Conservation (phyloP, 208 protist species). For the Crithidia expoeki region DNA sequence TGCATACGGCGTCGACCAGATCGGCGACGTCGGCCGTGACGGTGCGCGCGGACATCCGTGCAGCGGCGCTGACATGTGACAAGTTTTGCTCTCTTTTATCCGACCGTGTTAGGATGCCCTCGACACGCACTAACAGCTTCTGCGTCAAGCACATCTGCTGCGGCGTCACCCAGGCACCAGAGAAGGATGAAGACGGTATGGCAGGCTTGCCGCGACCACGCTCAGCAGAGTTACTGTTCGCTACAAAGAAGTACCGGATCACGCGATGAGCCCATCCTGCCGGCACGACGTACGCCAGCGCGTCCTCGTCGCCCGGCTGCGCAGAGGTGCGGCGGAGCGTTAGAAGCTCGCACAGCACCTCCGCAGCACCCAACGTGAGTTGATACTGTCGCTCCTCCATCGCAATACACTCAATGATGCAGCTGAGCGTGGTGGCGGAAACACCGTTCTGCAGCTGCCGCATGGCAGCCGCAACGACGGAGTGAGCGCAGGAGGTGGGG, state of each 20-base stretch:
- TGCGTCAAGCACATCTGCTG: slow-evolving; percentile 29
- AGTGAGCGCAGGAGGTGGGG: slow-evolving; percentile 17
- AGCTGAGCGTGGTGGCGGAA: slow-evolving; percentile 66
- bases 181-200: slow-evolving; percentile 10
- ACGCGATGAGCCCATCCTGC: slow-evolving; percentile 33
- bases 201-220: neutral
- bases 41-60: neutral
- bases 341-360: slow-evolving; percentile 61
- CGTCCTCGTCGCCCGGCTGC: slow-evolving; percentile 14
- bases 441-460: slow-evolving; percentile 27
- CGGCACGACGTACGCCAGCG: slow-evolving; percentile 37
- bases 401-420: slow-evolving; percentile 77
- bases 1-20: slow-evolving; percentile 64
- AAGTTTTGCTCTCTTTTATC: neutral
- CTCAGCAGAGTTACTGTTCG: neutral
- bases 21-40: slow-evolving; percentile 40
- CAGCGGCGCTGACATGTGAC: neutral
- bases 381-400: slow-evolving; percentile 58
- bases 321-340: slow-evolving; percentile 18
- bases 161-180: slow-evolving; percentile 14
- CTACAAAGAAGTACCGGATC: slow-evolving; percentile 52
- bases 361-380: slow-evolving; percentile 50
- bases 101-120: slow-evolving; percentile 11
- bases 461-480: slow-evolving; percentile 41
- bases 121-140: slow-evolving; percentile 28